phyloP scores from a whole-genome alignment of 2,329 filamentous ascomycete genomes.

The Chrysoporthe austroafricana region DNA sequence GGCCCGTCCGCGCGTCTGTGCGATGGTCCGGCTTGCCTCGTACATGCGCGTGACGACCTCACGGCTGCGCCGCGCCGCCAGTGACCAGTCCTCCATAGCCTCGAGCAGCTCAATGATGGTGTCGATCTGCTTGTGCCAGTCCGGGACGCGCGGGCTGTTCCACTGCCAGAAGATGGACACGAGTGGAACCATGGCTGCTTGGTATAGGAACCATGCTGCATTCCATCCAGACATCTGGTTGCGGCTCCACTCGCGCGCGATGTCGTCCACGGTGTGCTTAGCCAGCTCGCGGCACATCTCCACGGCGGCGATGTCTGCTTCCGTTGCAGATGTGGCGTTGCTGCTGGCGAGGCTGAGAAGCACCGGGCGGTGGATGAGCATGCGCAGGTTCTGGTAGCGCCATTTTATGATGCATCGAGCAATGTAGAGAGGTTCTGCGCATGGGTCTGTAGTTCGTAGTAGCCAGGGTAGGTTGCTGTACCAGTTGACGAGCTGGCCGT shows the following conservation, averaged over 20 bases:
- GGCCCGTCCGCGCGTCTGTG: conserved; percentile 36
- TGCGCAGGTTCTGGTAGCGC: conserved; percentile 78
- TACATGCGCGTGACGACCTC: conserved; percentile 69
- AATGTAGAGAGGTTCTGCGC: conserved; percentile 71
- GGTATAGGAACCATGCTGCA: conserved; percentile 80
- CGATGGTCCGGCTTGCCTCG: conserved; percentile 53
- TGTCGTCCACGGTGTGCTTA: conserved; percentile 72
- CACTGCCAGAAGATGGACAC: conserved; percentile 74
- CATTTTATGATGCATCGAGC: conserved; percentile 79
- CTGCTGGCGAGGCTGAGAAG: conserved; percentile 67
- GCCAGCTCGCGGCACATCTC: conserved; percentile 72
- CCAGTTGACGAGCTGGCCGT: conserved; percentile 72
- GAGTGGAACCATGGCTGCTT: conserved; percentile 78
- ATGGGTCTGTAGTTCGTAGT: conserved; percentile 66
- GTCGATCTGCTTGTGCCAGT: conserved; percentile 63
- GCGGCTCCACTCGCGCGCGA: conserved; percentile 69
- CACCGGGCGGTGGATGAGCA: conserved; percentile 74
- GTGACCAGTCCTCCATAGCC: conserved; percentile 67
- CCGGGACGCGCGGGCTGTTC: conserved; percentile 50
- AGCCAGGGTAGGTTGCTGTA: conserved; percentile 71
- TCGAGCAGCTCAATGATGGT: conserved; percentile 64
- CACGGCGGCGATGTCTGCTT: conserved; percentile 70
- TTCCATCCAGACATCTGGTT: conserved; percentile 83
- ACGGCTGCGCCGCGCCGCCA: conserved; percentile 63
- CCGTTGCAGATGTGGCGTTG: conserved; percentile 52